Percentiles rank a stretch among this genome's conserved stretches.
Evolutionary conservation across 495 filamentous ascomycete genomes (phyloP).

Genomic region (Aspergillus campestris): DNA sequence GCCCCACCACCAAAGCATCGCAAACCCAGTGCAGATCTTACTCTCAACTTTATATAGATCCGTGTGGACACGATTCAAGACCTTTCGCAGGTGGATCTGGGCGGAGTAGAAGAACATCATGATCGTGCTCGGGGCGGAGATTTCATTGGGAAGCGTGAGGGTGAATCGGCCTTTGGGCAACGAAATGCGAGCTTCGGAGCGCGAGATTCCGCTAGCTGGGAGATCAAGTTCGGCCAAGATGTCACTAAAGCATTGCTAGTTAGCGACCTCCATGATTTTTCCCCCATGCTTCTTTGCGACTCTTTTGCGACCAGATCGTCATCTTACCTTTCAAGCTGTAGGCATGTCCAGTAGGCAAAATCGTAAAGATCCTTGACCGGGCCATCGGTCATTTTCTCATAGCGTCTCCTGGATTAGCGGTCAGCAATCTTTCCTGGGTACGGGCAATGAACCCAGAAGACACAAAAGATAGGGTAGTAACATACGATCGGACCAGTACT

Average conservation of each 20-base stretch:
- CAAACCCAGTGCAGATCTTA: slow-evolving; percentile 15
- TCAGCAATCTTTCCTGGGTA: slow-evolving; percentile 7
- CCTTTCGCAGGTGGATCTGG: slow-evolving; percentile 77
- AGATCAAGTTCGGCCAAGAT: slow-evolving; percentile 83
- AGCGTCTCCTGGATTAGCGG: slow-evolving; percentile 22
- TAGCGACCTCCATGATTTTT: no score
- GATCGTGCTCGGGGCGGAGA: slow-evolving; percentile 23
- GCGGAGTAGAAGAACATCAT: slow-evolving; percentile 76
- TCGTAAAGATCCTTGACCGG: slow-evolving; percentile 45
- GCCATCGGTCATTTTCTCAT: slow-evolving; percentile 22
- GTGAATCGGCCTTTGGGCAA: slow-evolving; percentile 44
- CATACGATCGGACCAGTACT: slow-evolving; percentile 70
- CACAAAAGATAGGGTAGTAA: slow-evolving; percentile 1
- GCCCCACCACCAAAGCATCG: not conserved
- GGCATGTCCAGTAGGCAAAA: slow-evolving; percentile 87
- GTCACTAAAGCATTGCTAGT: slow-evolving; percentile 48
- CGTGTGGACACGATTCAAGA: slow-evolving; percentile 75
- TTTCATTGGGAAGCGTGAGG: slow-evolving; percentile 24
- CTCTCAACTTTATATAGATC: slow-evolving; percentile 63
- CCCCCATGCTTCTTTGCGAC: no score
- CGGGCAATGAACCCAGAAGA: slow-evolving; percentile 1
- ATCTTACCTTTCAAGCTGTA: slow-evolving; percentile 81
- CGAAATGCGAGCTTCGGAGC: slow-evolving; percentile 58
- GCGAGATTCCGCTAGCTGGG: slow-evolving; percentile 70
- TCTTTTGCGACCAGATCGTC: no score